Evolutionary conservation across 345 rosid genomes (phyloP).

Genomic region (Arabis alpina): DNA sequence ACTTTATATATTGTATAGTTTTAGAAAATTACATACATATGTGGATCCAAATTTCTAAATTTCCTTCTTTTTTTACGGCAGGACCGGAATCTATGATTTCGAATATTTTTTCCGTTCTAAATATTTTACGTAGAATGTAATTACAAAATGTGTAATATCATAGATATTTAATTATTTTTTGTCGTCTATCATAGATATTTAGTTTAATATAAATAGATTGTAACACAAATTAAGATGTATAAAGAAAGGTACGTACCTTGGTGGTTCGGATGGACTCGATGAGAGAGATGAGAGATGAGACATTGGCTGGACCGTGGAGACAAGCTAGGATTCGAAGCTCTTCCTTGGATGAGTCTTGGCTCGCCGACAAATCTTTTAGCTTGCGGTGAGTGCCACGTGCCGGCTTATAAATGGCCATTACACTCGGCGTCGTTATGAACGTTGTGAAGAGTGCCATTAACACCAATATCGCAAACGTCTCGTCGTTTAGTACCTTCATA

Average conservation of each 20-base stretch:
- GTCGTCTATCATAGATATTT: too few species aligned
- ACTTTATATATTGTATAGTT: too few species aligned
- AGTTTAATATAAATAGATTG: too few species aligned
- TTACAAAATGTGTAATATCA: too few species aligned
- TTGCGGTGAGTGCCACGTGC: constrained; percentile 61
- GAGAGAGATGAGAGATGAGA: constrained; percentile 63
- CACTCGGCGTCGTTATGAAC: constrained; percentile 77
- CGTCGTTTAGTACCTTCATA: constrained; percentile 75
- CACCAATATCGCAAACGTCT: constrained; percentile 73
- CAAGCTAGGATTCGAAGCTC: constrained; percentile 73
- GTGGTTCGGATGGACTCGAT: constrained; percentile 70
- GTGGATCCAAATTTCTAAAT: too few species aligned
- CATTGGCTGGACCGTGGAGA: constrained; percentile 67
- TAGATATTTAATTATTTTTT: too few species aligned
- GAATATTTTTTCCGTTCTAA: too few species aligned
- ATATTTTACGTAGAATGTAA: too few species aligned
- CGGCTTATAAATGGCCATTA: constrained; percentile 75
- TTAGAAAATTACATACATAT: too few species aligned
- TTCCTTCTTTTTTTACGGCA: too few species aligned
- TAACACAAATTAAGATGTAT: too few species aligned
- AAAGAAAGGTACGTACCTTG: constrained; percentile 31
- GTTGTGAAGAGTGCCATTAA: constrained; percentile 91
- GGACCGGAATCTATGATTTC: too few species aligned
- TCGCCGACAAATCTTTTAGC: constrained; percentile 50
- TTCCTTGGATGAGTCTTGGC: constrained; percentile 44